phyloP scores from a whole-genome alignment of 192 early-diverging fungal species.

The Coemansia sp. region DNA sequence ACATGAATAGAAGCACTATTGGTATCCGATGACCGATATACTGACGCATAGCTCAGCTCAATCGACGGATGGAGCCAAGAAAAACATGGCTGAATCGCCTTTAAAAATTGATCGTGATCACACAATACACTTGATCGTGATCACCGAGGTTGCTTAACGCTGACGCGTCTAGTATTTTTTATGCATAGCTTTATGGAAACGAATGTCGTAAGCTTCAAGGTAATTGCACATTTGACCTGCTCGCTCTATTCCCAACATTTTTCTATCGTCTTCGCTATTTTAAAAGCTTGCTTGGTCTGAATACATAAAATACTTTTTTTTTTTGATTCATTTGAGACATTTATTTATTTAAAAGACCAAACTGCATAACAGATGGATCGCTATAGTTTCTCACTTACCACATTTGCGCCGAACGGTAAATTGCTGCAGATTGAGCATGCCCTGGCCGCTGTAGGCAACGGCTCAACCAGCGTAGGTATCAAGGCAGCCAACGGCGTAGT shows the following conservation, averaged over 20 bases:
- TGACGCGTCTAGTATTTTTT: background rate
- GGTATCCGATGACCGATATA: too few relatives aligned
- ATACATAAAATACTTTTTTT: too few relatives aligned
- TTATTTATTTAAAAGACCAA: background rate
- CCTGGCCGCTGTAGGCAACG: slow-evolving; percentile 84
- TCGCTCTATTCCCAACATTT: too few relatives aligned
- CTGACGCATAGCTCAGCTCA: too few relatives aligned
- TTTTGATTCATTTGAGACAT: too few relatives aligned
- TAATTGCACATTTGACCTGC: background rate
- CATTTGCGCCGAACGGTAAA: slow-evolving; percentile 98
- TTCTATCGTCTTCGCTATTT: too few relatives aligned
- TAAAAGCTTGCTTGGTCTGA: too few relatives aligned
- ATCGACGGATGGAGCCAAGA: too few relatives aligned
- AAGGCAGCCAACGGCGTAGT: slow-evolving; percentile 98
- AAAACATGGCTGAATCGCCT: too few relatives aligned
- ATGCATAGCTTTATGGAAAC: background rate
- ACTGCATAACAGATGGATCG: slow-evolving; percentile 39
- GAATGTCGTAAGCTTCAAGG: background rate
- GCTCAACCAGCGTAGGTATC: slow-evolving; percentile 91
- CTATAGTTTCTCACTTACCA: slow-evolving; percentile 98
- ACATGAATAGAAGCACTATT: too few relatives aligned
- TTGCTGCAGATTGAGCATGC: slow-evolving; percentile 99
- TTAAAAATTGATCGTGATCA: background rate
- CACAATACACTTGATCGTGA: background rate
- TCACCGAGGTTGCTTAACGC: background rate